Evolutionary conservation across 495 filamentous ascomycete species (phyloP).

Genomic region (Copromyces sp.): DNA sequence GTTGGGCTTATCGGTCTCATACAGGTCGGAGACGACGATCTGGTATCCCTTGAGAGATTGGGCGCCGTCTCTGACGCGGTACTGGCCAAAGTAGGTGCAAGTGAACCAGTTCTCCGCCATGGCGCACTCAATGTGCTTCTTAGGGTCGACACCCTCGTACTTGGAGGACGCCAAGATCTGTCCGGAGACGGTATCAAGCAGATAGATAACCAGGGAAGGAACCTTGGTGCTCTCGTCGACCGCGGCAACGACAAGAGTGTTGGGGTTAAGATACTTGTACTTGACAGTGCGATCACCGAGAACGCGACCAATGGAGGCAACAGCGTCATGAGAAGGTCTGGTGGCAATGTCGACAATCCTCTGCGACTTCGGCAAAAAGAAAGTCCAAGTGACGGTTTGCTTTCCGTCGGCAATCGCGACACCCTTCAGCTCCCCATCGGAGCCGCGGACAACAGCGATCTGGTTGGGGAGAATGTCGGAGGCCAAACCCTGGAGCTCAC

Average conservation of each 20-base stretch:
- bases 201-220: slow-evolving; percentile 54
- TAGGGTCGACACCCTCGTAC: slow-evolving; percentile 64
- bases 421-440: slow-evolving; percentile 52
- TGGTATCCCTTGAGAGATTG: slow-evolving; percentile 72
- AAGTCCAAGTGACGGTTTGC: slow-evolving; percentile 58
- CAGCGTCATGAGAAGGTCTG: slow-evolving; percentile 67
- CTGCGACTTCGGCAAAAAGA: slow-evolving; percentile 57
- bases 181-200: slow-evolving; percentile 82
- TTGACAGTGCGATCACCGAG: slow-evolving; percentile 83
- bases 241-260: slow-evolving; percentile 69
- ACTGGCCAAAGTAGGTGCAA: slow-evolving; percentile 72
- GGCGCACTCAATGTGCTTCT: slow-evolving; percentile 61
- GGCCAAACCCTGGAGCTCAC: slow-evolving; percentile 32
- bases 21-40: slow-evolving; percentile 77
- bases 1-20: slow-evolving; percentile 73
- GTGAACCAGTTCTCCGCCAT: slow-evolving; percentile 94
- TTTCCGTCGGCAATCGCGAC: slow-evolving; percentile 31
- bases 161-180: slow-evolving; percentile 58
- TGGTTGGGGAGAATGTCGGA: slow-evolving; percentile 32
- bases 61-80: slow-evolving; percentile 36
- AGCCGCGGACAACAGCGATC: slow-evolving; percentile 51
- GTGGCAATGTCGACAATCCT: slow-evolving; percentile 54
- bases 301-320: slow-evolving; percentile 90
- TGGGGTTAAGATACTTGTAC: slow-evolving; percentile 95
- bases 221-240: slow-evolving; percentile 41